phyloP scores from a whole-genome alignment of 2,329 filamentous ascomycete species.

The Nemania sp. region DNA sequence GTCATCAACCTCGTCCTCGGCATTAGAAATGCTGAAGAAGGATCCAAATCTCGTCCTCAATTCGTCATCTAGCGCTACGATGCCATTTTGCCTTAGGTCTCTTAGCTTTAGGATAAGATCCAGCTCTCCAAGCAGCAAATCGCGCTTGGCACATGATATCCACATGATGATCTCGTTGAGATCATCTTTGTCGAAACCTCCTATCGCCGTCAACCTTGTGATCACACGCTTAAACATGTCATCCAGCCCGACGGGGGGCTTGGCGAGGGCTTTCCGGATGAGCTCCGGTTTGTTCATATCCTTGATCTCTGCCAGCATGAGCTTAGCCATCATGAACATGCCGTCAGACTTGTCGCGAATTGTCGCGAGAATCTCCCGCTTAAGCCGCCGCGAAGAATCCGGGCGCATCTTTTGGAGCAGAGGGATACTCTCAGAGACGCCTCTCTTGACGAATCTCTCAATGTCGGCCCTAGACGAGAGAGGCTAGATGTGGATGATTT shows the following conservation, averaged over 20 bases:
- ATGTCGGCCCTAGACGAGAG: neutral
- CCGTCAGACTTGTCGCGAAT: neutral
- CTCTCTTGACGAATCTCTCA: neutral
- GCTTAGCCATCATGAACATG: neutral
- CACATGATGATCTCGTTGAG: slow-evolving; percentile 1
- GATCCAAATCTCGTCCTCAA: neutral
- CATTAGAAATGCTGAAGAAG: neutral
- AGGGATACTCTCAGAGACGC: neutral
- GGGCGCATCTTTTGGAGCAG: neutral
- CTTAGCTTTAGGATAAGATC: neutral
- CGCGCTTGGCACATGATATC: neutral
- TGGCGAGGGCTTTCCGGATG: neutral
- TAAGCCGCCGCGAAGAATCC: neutral
- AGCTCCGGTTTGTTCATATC: slow-evolving; percentile 1
- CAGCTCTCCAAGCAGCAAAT: neutral
- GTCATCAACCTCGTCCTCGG: neutral
- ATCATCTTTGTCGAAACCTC: neutral
- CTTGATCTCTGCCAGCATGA: neutral
- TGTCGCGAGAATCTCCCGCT: neutral
- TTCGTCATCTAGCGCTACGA: neutral
- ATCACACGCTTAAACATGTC: neutral
- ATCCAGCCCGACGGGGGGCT: neutral
- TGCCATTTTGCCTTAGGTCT: neutral
- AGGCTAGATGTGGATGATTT: neutral
- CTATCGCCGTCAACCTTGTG: neutral